Conservation (phyloP, 2,329 filamentous ascomycete genomes). For the Trichophyton mentagrophytes region DNA sequence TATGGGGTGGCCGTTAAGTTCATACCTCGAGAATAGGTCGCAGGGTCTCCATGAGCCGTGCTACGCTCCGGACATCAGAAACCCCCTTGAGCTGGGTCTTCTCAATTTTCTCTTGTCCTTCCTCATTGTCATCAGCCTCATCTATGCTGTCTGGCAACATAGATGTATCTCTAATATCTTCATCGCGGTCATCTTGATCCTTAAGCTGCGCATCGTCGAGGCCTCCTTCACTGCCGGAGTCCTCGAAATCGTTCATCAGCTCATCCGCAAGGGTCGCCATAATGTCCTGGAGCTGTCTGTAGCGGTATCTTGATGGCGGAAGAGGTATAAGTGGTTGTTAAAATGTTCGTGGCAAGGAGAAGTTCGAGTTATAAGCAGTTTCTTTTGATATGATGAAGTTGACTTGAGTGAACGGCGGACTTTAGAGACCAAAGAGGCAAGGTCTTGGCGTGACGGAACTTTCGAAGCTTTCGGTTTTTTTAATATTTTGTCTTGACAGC, state of each 20-base stretch:
- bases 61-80: conserved; percentile 67
- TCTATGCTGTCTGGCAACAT: conserved; percentile 6
- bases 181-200: not conserved
- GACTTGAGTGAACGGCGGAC: not conserved
- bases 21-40: conserved; percentile 67
- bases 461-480: not conserved
- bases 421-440: not conserved
- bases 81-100: conserved; percentile 65
- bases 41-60: conserved; percentile 66
- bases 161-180: not conserved
- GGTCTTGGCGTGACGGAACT: not conserved
- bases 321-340: not conserved
- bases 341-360: not conserved
- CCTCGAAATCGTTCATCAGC: conserved; percentile 80
- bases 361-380: not conserved
- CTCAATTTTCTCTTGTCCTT: conserved; percentile 65
- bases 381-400: not conserved
- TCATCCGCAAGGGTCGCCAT: conserved; percentile 93
- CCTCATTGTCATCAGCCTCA: conserved; percentile 48
- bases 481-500: not conserved
- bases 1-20: conserved; percentile 30
- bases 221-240: conserved; percentile 65
- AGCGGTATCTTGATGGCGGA: not conserved
- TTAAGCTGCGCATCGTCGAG: conserved; percentile 12
- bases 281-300: conserved; percentile 8